A percentile compares a stretch with the other conserved stretches of the same genome.
These are phyloP conservation scores for Paxillus rubicundulus DNA, from an alignment of 768 basidiomycete species.

Conservation along the genomic window DNA sequence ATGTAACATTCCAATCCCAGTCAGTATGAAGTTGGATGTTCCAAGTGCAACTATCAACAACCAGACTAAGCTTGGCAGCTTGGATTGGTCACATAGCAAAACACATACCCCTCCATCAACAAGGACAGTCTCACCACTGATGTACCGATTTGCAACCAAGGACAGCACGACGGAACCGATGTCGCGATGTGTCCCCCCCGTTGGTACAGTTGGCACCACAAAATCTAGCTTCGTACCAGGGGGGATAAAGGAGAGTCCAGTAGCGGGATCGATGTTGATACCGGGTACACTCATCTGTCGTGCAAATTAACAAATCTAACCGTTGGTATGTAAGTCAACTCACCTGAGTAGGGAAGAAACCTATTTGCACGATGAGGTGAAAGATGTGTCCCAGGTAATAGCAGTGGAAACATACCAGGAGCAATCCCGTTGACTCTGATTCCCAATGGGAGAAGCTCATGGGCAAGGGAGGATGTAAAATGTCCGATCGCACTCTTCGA, in stretches of 20 bases:
- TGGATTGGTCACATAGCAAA: background rate
- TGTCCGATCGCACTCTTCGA: conserved; percentile 50
- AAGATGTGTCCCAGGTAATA: conserved; percentile 23
- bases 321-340: background rate
- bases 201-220: conserved; percentile 33
- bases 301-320: background rate
- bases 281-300: conserved; percentile 32
- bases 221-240: conserved; percentile 23
- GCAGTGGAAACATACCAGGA: conserved; percentile 28
- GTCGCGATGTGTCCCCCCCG: conserved; percentile 36
- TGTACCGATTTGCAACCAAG: conserved; percentile 45
- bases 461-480: conserved; percentile 44
- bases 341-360: background rate
- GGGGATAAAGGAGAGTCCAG: conserved; percentile 24
- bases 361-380: conserved; percentile 26
- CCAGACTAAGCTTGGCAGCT: background rate
- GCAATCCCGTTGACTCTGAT: conserved; percentile 50
- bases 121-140: conserved; percentile 48
- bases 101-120: conserved; percentile 49
- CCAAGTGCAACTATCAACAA: conserved; percentile 30
- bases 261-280: conserved; percentile 16
- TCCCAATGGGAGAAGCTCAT: conserved; percentile 46
- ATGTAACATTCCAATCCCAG: no score
- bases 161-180: conserved; percentile 44
- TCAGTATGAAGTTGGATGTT: conserved; percentile 39